Conservation (phyloP, 225 moss, liverwort and hornwort species). For the Sphagnum contortum region DNA sequence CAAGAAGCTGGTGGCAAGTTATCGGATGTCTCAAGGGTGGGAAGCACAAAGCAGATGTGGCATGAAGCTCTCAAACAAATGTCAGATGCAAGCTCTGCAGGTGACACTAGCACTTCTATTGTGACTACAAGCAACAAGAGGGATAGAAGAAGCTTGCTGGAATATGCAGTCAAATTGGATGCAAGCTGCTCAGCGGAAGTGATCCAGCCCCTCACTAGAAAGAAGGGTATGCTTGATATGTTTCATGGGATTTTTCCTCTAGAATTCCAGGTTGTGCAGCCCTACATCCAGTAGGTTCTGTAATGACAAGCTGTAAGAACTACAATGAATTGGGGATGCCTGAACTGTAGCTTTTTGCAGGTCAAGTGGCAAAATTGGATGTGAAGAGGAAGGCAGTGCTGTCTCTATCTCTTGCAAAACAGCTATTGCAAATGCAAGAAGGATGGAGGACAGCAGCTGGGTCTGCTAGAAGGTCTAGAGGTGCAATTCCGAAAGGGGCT, state of each 20-base stretch:
- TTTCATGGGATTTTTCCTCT: neutral
- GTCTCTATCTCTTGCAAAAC: constrained; percentile 60
- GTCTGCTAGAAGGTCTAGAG: constrained; percentile 22
- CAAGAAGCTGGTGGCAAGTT: constrained; percentile 2
- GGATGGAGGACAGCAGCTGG: constrained; percentile 47
- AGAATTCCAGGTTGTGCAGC: neutral
- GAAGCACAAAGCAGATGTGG: constrained; percentile 51
- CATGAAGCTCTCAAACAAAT: constrained; percentile 42
- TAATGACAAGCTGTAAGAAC: too few species aligned
- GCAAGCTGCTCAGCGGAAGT: too few species aligned
- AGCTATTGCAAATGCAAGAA: constrained; percentile 73
- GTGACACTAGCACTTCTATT: constrained; percentile 15
- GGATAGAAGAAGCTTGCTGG: constrained; percentile 20
- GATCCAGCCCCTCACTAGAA: neutral
- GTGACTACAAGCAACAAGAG: constrained; percentile 20
- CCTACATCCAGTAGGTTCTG: too few species aligned
- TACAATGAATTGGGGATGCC: too few species aligned
- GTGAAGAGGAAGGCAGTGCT: constrained; percentile 49
- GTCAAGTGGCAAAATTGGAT: constrained; percentile 12
- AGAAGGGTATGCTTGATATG: neutral
- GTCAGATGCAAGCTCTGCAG: constrained; percentile 14
- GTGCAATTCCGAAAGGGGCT: constrained; percentile 38
- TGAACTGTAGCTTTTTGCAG: constrained; percentile 9
- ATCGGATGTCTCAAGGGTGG: constrained; percentile 1
- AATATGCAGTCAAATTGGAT: constrained; percentile 3